Evolutionary conservation across 2,329 filamentous ascomycete species (phyloP).

Genomic region (Epichloe brachyelytri): DNA sequence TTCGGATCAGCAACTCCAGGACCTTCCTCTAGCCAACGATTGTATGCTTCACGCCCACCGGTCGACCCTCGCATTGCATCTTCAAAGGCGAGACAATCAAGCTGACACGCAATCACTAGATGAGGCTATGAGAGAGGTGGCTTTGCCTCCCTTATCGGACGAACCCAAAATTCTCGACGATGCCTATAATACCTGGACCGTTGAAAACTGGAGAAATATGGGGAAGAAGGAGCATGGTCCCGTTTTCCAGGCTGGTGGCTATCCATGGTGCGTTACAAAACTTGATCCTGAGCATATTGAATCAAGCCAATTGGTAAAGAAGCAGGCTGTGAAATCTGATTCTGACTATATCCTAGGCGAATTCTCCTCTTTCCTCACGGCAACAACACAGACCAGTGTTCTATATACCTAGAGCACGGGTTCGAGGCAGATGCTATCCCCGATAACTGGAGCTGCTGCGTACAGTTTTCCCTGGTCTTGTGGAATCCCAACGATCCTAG

Average conservation of each 20-base stretch:
- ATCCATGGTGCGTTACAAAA: constrained; percentile 57
- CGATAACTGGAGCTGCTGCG: constrained; percentile 91
- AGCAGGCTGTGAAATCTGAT: not conserved
- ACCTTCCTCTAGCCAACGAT: constrained; percentile 37
- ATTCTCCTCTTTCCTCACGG: constrained; percentile 91
- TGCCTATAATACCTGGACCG: constrained; percentile 70
- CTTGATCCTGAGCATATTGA: not conserved
- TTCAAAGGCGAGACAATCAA: not conserved
- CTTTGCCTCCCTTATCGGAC: constrained; percentile 57
- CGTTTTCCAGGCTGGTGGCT: constrained; percentile 71
- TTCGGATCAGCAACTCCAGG: constrained; percentile 30
- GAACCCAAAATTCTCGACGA: constrained; percentile 74
- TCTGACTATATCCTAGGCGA: constrained; percentile 44
- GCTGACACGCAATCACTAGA: constrained; percentile 30
- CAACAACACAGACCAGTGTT: constrained; percentile 87
- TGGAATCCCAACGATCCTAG: constrained; percentile 92
- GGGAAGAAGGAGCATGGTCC: constrained; percentile 78
- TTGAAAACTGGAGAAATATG: constrained; percentile 68
- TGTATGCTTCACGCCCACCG: constrained; percentile 26
- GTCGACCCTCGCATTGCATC: not conserved
- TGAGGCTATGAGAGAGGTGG: constrained; percentile 73
- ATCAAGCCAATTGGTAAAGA: not conserved
- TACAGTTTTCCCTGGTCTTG: constrained; percentile 86
- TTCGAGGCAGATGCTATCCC: constrained; percentile 64
- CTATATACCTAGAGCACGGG: constrained; percentile 92